Evolutionary conservation across 768 basidiomycete genomes (phyloP), one percentile per base, ranked within the genome.

Genomic region (Serendipita indica): DNA sequence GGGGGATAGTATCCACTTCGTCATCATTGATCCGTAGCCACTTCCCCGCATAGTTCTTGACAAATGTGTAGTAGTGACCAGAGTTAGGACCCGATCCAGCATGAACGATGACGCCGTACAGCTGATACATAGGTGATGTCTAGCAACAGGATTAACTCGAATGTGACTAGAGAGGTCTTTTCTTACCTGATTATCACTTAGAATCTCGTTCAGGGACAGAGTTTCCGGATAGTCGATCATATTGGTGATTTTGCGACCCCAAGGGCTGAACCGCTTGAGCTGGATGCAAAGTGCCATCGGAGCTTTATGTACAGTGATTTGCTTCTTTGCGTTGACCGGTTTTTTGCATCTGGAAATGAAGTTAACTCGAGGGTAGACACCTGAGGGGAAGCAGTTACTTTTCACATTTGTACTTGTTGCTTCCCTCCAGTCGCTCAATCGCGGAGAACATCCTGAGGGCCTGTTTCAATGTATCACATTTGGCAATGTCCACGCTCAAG

Each of bases 1-100:
- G 62, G 16, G 63, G 67, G 13, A 69, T 66, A 2, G 71, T 65
- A 7, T 76, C 71, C 22, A 92, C 85, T 45, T 73, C 73, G 28
- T 92, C 89, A 67, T 99, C 96, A 71, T 99, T 94, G 83, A 93
- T 93, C 72, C 90, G 83, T 71, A 78, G 82, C 93, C 93, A 99
- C 33, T 72, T 72, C 10, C 81, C 83, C 33, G 78, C 72, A 33
- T 74, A 76, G 37, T 80, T 76, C 68, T 83, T 88, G 65, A 96
- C 81, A 65, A 80, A 83, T 16, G 93, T 84, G 63, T 81, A 90
- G 71, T 99, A 99, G 70, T 99, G 96, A 3, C 96, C 96, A 1
- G 88, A 93, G 66, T 96, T 89, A 13, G 93, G 90, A 3, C 92
- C 91, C 39, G 81, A 77, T 57, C 96, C 96, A 10, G 87, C 88